Conservation (phyloP, 306 rosid genomes). For the Cucumis cinereus region DNA sequence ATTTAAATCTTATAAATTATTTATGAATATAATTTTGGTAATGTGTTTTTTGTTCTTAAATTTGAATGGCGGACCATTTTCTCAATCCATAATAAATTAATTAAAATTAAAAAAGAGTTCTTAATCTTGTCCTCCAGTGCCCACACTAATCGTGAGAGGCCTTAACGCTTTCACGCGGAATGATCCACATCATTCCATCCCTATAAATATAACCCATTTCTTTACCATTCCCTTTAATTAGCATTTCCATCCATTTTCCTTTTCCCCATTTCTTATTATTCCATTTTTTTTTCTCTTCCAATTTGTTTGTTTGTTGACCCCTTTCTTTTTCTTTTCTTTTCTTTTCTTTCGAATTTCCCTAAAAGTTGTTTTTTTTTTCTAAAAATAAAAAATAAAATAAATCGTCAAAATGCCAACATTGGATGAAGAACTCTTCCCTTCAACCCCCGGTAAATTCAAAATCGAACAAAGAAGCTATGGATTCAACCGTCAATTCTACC, state of each 20-base stretch:
- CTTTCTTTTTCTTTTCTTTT: background rate
- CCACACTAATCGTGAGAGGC: background rate
- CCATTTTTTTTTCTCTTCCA: background rate
- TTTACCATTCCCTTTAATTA: background rate
- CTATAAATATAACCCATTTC: background rate
- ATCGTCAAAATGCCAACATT: conserved; percentile 28
- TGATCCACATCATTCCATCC: background rate
- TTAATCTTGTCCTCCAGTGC: background rate
- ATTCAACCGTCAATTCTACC: conserved; percentile 61
- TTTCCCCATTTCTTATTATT: background rate
- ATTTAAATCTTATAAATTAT: no score
- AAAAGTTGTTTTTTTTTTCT: no score
- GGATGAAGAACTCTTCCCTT: conserved; percentile 59
- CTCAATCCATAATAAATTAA: background rate
- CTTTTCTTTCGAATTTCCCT: background rate
- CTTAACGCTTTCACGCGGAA: background rate
- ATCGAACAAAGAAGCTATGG: conserved; percentile 40
- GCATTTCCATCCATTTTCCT: background rate
- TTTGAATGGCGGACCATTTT: background rate
- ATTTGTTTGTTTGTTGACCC: background rate
- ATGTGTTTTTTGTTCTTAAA: background rate
- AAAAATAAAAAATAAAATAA: no score
- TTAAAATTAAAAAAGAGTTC: no score
- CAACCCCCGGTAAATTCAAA: conserved; percentile 86
- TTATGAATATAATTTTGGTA: no score